phyloP scores from a whole-genome alignment of 495 filamentous ascomycete species.

The Lophiotrema nucula region DNA sequence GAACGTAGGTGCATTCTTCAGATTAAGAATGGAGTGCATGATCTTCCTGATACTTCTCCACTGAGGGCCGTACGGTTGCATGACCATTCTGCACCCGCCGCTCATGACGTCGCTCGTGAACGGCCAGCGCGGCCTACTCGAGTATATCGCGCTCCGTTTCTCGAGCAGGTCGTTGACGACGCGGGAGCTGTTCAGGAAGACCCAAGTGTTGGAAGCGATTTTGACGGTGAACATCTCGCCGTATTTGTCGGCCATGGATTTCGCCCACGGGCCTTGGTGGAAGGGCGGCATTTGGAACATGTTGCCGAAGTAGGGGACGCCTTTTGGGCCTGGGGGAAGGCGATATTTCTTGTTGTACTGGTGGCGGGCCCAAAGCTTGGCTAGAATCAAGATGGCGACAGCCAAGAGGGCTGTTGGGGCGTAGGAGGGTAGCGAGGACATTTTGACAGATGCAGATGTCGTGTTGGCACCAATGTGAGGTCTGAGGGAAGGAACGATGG shows the following conservation, averaged over 20 bases:
- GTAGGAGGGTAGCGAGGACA: not conserved
- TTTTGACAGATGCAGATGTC: no score
- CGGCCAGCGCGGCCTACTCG: constrained; percentile 35
- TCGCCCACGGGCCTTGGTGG: constrained; percentile 20
- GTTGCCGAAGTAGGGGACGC: constrained; percentile 16
- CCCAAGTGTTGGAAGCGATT: constrained; percentile 38
- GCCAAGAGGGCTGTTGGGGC: not conserved
- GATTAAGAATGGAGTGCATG: constrained; percentile 21
- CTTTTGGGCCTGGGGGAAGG: constrained; percentile 7
- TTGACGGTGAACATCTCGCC: constrained; percentile 28
- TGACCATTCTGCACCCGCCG: constrained; percentile 34
- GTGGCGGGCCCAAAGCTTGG: constrained; percentile 9
- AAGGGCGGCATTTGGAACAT: constrained; percentile 21
- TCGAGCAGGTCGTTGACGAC: constrained; percentile 41
- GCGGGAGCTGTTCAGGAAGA: constrained; percentile 41
- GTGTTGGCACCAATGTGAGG: no score
- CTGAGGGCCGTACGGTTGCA: constrained; percentile 35
- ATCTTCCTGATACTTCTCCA: constrained; percentile 33
- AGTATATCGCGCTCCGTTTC: constrained; percentile 38
- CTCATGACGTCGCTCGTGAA: constrained; percentile 37
- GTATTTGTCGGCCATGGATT: constrained; percentile 20
- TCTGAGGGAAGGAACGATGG: no score
- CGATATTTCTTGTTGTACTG: constrained; percentile 13
- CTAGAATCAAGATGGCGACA: not conserved
- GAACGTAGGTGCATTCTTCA: constrained; percentile 8